phyloP scores from a whole-genome alignment of 2,329 filamentous ascomycete genomes.

The Didymella lethalis region DNA sequence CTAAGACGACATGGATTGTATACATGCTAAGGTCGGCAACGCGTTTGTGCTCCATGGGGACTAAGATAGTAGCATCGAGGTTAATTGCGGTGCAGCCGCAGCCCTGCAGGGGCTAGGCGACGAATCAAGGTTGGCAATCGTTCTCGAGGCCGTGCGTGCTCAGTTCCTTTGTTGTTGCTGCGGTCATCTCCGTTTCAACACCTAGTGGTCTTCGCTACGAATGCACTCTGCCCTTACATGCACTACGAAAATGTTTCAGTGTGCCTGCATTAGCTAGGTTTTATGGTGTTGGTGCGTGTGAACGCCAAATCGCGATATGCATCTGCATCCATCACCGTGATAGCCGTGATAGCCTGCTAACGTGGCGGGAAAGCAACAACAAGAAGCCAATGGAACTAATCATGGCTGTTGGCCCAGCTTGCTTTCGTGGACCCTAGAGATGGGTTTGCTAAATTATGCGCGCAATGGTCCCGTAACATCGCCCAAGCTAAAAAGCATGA shows the following conservation, averaged over 20 bases:
- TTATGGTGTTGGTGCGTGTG: not conserved
- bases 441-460: not conserved
- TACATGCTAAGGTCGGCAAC: constrained; percentile 14
- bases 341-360: constrained; percentile 5
- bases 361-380: not conserved
- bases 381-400: constrained; percentile 1
- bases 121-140: constrained; percentile 14
- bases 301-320: not conserved
- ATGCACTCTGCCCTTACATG: constrained; percentile 10
- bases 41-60: constrained; percentile 15
- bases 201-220: constrained; percentile 15
- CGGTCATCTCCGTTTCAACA: constrained; percentile 24
- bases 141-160: constrained; percentile 17
- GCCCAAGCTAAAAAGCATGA: not conserved
- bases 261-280: not conserved
- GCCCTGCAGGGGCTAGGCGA: constrained; percentile 17
- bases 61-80: constrained; percentile 22
- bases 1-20: constrained; percentile 10
- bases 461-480: not conserved
- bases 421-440: not conserved
- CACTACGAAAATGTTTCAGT: not conserved
- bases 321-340: constrained; percentile 4
- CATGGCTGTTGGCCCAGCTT: not conserved
- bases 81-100: constrained; percentile 9
- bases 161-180: constrained; percentile 29